Evolutionary conservation across 805 yeast genomes (phyloP).

Genomic region (Barnettozyma pratensis): DNA sequence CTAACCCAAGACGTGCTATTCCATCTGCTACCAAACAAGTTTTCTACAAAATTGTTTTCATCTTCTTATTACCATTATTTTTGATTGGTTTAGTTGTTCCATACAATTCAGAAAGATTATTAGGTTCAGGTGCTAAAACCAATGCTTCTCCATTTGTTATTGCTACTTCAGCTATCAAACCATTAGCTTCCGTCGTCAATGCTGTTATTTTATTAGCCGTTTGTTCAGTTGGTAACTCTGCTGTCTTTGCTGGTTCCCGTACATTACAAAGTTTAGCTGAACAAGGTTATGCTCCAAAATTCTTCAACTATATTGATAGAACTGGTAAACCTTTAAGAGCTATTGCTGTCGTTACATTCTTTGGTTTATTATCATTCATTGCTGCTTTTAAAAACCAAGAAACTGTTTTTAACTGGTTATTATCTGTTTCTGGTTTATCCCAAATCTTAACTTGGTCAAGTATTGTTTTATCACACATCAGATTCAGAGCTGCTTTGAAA

Average conservation of each 20-base stretch:
- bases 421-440: slow-evolving; percentile 56
- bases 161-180: slow-evolving; percentile 54
- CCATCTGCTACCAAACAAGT: slow-evolving; percentile 54
- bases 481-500: slow-evolving; percentile 53
- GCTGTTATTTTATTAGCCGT: slow-evolving; percentile 63
- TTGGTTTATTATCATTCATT: slow-evolving; percentile 59
- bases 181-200: slow-evolving; percentile 57
- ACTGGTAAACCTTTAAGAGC: slow-evolving; percentile 58
- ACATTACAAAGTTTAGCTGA: slow-evolving; percentile 50
- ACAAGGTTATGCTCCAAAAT: slow-evolving; percentile 56
- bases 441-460: slow-evolving; percentile 59
- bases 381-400: slow-evolving; percentile 55
- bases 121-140: slow-evolving; percentile 36
- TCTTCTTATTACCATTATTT: slow-evolving; percentile 43
- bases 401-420: slow-evolving; percentile 59
- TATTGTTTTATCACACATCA: slow-evolving; percentile 48
- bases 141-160: slow-evolving; percentile 69
- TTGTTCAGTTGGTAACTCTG: slow-evolving; percentile 52
- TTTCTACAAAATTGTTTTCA: slow-evolving; percentile 46
- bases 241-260: slow-evolving; percentile 44
- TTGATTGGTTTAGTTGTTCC: slow-evolving; percentile 53
- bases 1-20: slow-evolving; percentile 51
- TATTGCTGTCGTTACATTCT: slow-evolving; percentile 39
- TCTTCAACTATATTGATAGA: slow-evolving; percentile 47
- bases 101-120: slow-evolving; percentile 36